Evolutionary conservation across 768 basidiomycete species (phyloP).

Genomic region (Auricularia cornea): DNA sequence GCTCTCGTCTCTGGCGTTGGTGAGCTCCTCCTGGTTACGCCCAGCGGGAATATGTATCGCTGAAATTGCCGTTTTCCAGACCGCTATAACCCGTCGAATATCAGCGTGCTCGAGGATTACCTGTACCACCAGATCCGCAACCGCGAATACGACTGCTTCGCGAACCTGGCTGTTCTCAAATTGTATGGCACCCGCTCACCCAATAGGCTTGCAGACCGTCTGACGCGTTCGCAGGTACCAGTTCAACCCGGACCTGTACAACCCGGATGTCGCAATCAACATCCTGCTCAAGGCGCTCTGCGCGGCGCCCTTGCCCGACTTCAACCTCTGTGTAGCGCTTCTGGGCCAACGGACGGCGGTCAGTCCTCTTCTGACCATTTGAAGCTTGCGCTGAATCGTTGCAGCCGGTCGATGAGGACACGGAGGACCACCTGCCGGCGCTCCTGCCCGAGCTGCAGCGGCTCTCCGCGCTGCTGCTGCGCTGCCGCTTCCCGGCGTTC

Average conservation of each 20-base stretch:
- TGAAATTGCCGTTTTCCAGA: slow-evolving; percentile 38
- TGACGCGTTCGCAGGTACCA: slow-evolving; percentile 58
- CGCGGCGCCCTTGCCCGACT: slow-evolving; percentile 81
- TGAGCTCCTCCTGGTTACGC: slow-evolving; percentile 27
- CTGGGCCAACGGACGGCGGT: slow-evolving; percentile 55
- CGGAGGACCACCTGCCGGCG: slow-evolving; percentile 69
- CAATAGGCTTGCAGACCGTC: not conserved
- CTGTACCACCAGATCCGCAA: slow-evolving; percentile 88
- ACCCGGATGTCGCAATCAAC: slow-evolving; percentile 88
- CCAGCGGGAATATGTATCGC: not conserved
- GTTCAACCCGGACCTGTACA: slow-evolving; percentile 89
- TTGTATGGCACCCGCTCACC: slow-evolving; percentile 51
- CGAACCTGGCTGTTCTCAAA: slow-evolving; percentile 92
- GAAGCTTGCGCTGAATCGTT: not conserved
- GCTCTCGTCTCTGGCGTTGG: slow-evolving; percentile 87
- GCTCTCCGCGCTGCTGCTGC: slow-evolving; percentile 63
- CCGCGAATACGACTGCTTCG: slow-evolving; percentile 88
- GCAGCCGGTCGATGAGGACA: slow-evolving; percentile 23
- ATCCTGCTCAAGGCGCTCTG: slow-evolving; percentile 89
- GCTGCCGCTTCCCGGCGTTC: slow-evolving; percentile 83
- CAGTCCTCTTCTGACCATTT: not conserved
- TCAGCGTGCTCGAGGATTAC: slow-evolving; percentile 91
- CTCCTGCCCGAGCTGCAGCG: slow-evolving; percentile 61
- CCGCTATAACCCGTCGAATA: slow-evolving; percentile 94
- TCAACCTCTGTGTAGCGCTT: slow-evolving; percentile 90